Evolutionary conservation across 768 basidiomycete genomes (phyloP), one percentile per base, ranked within the genome.

Genomic region (Udeniomyces megalosporus): DNA sequence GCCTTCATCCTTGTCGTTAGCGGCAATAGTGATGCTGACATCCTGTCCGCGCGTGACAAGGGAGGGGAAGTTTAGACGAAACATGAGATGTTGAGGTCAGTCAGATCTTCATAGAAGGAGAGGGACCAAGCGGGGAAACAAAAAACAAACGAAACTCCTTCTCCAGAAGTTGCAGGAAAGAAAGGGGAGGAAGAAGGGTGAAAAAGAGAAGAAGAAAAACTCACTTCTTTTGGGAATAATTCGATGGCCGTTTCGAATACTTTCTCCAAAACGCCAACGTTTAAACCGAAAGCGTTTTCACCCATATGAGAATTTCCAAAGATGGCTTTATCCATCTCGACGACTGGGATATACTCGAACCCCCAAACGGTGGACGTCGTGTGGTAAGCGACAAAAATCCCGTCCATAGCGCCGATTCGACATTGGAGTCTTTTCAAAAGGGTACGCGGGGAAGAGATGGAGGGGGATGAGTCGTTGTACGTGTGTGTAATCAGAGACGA

Each of bases 351-450:
- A 70, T 97, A 99, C 72, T 96, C 89, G 77, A 96, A 96, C 0
- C 93, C 93, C 68, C 90, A 90, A 54, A 95, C 80, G 20, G 80
- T 79, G 7, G 81, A 80, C 0, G 88, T 92, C 66, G 93, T 95
- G 68, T 77, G 76, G 66, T 75, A 76, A 0, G 75, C 75, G 48
- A 74, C 62, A 51, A 76, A 73, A 8, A 96, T 84, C 17, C 93
- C 93, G 69, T 95, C 91, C 93, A 97, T 97, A 70, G 84, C 82
- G 10, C 93, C 93, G 65, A 99, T 97, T 4, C 93, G 84, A 2
- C 81, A 92, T 78, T 99, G 93, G 76, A 97, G 85, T 66, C 88
- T 90, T 66, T 8, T 42, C 10, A 52, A 42, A 34, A 54, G 42
- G 8, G n/a, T n/a, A 8, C 38, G 12, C 11, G 1, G 28, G 1